These are phyloP conservation scores for Annona cherimola DNA, from an alignment of 164 flowering plant species.

Conservation along the genomic window DNA sequence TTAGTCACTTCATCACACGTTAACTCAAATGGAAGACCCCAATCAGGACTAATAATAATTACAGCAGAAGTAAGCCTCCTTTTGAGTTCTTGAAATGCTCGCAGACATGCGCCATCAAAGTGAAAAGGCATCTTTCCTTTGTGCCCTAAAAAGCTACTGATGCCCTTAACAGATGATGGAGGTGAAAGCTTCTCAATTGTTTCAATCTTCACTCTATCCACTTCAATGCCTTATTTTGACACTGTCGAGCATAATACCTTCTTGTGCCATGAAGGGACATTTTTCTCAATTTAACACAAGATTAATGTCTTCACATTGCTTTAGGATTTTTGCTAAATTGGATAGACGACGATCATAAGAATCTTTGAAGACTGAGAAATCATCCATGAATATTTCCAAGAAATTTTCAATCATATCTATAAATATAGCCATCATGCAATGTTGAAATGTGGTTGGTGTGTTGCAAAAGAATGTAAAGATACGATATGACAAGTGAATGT, in stretches of 20 bases:
- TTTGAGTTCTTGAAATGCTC: too few species aligned
- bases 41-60: not conserved
- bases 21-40: not conserved
- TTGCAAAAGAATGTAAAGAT: too few species aligned
- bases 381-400: not conserved
- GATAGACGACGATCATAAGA: not conserved
- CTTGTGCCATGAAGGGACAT: not conserved
- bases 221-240: too few species aligned
- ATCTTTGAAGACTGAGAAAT: not conserved
- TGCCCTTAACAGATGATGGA: too few species aligned
- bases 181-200: too few species aligned
- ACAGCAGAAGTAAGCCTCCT: too few species aligned
- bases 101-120: not conserved
- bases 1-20: not conserved
- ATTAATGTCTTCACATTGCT: not conserved
- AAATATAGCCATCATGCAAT: too few species aligned
- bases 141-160: too few species aligned
- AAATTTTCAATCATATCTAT: not conserved
- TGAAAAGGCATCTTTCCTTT: accelerated
- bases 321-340: not conserved
- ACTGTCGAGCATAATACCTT: not conserved
- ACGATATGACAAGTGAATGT: too few species aligned
- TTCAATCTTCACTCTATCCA: too few species aligned
- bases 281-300: not conserved
- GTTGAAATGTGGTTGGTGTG: not conserved